phyloP scores from a whole-genome alignment of 2,329 filamentous ascomycete species.

The Plenodomus tracheiphilus region DNA sequence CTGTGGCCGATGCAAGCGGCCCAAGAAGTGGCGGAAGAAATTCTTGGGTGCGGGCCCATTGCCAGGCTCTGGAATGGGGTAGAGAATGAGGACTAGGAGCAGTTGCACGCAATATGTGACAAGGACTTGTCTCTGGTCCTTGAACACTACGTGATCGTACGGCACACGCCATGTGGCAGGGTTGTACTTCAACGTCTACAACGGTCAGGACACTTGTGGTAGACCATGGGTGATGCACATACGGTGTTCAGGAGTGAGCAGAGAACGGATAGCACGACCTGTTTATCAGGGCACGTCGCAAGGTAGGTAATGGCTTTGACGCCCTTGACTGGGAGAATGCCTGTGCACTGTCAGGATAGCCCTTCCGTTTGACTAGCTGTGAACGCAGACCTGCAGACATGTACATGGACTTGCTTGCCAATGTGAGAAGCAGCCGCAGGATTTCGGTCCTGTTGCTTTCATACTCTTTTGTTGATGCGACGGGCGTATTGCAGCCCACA shows the following conservation, averaged over 20 bases:
- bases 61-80: slow-evolving; percentile 80
- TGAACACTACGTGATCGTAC: slow-evolving; percentile 89
- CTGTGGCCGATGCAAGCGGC: slow-evolving; percentile 85
- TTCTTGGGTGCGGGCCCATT: slow-evolving; percentile 75
- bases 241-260: slow-evolving; percentile 95
- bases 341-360: slow-evolving; percentile 30
- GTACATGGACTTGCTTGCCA: slow-evolving; percentile 93
- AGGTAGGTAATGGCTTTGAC: slow-evolving; percentile 86
- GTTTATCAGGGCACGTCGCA: slow-evolving; percentile 85
- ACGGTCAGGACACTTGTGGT: slow-evolving; percentile 15
- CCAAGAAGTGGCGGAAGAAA: slow-evolving; percentile 89
- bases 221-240: slow-evolving; percentile 43
- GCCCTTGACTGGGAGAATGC: slow-evolving; percentile 77
- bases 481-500: slow-evolving; percentile 88
- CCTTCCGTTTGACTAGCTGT: background rate
- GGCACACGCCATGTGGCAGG: slow-evolving; percentile 91
- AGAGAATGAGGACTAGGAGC: slow-evolving; percentile 81
- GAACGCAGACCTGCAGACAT: slow-evolving; percentile 61
- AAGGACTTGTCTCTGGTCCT: slow-evolving; percentile 84
- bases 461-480: slow-evolving; percentile 85
- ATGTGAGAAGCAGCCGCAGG: slow-evolving; percentile 78
- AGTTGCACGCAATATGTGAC: slow-evolving; percentile 92
- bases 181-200: slow-evolving; percentile 89
- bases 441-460: slow-evolving; percentile 94
- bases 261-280: slow-evolving; percentile 83